Conservation (phyloP, 2,329 filamentous ascomycete genomes). For the Alternaria arbusti region DNA sequence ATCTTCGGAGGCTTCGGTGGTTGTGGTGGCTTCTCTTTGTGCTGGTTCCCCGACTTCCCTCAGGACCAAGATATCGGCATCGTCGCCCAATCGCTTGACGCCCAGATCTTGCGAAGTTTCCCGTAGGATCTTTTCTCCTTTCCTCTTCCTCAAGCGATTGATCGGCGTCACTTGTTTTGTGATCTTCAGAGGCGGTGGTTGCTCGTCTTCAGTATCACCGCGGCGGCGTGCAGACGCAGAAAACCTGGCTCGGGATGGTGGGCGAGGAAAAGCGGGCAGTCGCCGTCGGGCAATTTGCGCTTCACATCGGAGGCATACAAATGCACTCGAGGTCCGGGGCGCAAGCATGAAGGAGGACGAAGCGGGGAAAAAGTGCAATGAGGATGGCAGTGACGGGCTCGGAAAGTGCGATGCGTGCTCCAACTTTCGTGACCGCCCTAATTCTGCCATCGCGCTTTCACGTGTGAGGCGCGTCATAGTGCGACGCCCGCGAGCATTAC, state of each 20-base stretch:
- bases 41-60: constrained; percentile 28
- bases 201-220: constrained; percentile 22
- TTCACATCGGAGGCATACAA: constrained; percentile 50
- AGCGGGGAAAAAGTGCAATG: not conserved
- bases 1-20: not conserved
- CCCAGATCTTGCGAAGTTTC: constrained; percentile 40
- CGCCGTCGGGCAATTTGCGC: constrained; percentile 34
- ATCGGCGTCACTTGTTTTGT: constrained; percentile 21
- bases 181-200: constrained; percentile 5
- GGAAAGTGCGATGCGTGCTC: constrained; percentile 12
- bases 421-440: constrained; percentile 42
- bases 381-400: constrained; percentile 5
- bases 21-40: not conserved
- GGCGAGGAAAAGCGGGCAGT: constrained; percentile 19
- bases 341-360: constrained; percentile 44
- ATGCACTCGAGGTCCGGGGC: constrained; percentile 43
- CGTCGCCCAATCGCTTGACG: constrained; percentile 41
- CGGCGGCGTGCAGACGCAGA: constrained; percentile 34
- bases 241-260: constrained; percentile 31
- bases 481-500: not conserved
- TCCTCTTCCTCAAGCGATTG: constrained; percentile 27
- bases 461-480: constrained; percentile 32
- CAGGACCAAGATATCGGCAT: constrained; percentile 46
- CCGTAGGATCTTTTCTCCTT: constrained; percentile 29
- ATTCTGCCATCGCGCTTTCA: constrained; percentile 44